Conservation (phyloP, 2,329 filamentous ascomycete species). For the Calonectria pteridis region DNA sequence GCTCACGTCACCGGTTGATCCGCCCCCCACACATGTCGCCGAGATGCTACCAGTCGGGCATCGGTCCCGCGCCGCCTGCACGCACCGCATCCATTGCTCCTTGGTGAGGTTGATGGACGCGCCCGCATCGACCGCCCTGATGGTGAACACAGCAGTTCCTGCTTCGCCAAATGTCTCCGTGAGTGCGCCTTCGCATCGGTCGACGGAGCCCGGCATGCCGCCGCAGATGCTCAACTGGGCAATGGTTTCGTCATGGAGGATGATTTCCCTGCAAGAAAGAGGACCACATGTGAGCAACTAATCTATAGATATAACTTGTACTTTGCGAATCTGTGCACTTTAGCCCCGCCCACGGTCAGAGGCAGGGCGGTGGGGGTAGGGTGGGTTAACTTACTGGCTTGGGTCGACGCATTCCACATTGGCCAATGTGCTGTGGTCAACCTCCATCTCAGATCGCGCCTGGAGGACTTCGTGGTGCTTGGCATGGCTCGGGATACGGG, state of each 20-base stretch:
- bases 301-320: background rate
- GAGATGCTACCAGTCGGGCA: conserved; percentile 64
- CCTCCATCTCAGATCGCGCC: conserved; percentile 52
- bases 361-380: background rate
- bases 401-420: conserved; percentile 57
- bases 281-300: conserved; percentile 25
- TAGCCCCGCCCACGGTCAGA: background rate
- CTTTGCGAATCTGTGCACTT: background rate
- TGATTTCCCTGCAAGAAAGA: conserved; percentile 50
- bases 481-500: conserved; percentile 54
- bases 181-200: conserved; percentile 57
- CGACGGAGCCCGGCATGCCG: conserved; percentile 61
- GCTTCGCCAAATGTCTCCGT: conserved; percentile 58
- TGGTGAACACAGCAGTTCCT: conserved; percentile 62
- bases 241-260: conserved; percentile 63
- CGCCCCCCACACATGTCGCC: conserved; percentile 62
- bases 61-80: conserved; percentile 63
- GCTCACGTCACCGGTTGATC: conserved; percentile 58
- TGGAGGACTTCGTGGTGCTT: conserved; percentile 60
- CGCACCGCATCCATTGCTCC: conserved; percentile 65
- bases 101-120: conserved; percentile 66
- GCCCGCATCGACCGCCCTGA: conserved; percentile 56
- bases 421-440: conserved; percentile 57
- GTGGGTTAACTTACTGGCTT: conserved; percentile 48
- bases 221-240: conserved; percentile 64